phyloP scores from a whole-genome alignment of 148 eudicot species.

The Fallopia convolvulus region DNA sequence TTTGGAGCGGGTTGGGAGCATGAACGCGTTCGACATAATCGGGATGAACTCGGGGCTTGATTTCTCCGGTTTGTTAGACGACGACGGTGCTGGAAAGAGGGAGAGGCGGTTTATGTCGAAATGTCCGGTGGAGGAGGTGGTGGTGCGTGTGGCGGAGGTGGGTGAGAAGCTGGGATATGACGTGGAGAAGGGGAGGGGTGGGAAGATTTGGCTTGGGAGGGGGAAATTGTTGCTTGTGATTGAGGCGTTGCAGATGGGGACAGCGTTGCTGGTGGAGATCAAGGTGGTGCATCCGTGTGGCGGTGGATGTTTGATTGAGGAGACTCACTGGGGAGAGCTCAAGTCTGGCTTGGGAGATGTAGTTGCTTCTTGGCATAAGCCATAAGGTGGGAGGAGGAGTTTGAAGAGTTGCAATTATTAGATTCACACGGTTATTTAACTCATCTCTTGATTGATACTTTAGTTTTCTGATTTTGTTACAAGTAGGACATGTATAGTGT shows the following conservation, averaged over 20 bases:
- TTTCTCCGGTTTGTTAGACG: background rate
- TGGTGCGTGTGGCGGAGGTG: background rate
- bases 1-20: background rate
- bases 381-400: background rate
- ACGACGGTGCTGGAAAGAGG: background rate
- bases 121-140: background rate
- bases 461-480: no score
- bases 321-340: background rate
- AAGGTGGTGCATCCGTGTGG: background rate
- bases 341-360: background rate
- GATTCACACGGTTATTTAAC: no score
- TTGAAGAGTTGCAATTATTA: no score
- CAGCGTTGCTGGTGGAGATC: slow-evolving; percentile 5
- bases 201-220: slow-evolving; percentile 9
- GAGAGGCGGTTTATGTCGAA: background rate
- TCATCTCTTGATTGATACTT: no score
- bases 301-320: background rate
- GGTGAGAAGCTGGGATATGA: background rate
- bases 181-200: background rate
- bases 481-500: no score
- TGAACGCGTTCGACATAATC: slow-evolving; percentile 8
- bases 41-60: background rate
- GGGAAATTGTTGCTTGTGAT: background rate
- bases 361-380: background rate
- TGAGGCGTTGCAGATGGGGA: background rate